phyloP scores from a whole-genome alignment of 306 rosid species.

The Cicer arietinum region DNA sequence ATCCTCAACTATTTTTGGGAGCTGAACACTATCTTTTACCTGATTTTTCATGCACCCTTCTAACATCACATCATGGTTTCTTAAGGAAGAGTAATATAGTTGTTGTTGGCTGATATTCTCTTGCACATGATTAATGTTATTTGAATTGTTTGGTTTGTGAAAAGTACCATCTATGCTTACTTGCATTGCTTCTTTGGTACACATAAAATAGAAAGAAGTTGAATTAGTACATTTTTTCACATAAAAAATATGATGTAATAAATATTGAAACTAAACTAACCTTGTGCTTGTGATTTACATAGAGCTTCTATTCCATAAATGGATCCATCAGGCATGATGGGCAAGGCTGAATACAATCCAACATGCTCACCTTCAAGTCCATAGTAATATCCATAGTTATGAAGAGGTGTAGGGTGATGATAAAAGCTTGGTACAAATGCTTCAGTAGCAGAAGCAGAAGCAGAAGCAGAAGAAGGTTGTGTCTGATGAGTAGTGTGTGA shows the following conservation, averaged over 20 bases:
- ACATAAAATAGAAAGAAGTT: constrained; percentile 35
- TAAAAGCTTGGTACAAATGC: constrained; percentile 51
- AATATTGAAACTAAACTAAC: constrained; percentile 46
- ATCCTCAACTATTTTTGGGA: constrained; percentile 46
- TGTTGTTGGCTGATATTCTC: constrained; percentile 30
- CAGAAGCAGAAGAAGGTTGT: constrained; percentile 44
- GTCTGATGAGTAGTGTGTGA: constrained; percentile 43
- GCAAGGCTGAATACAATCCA: constrained; percentile 62
- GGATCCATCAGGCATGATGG: constrained; percentile 77
- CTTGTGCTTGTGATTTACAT: constrained; percentile 67
- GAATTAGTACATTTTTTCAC: background rate
- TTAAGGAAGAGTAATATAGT: constrained; percentile 46
- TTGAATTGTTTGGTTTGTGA: constrained; percentile 42
- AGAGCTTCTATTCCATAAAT: constrained; percentile 70
- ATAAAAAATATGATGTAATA: background rate
- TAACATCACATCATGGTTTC: constrained; percentile 49
- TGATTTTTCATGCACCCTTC: constrained; percentile 49
- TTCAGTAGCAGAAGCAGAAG: constrained; percentile 42
- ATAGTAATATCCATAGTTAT: constrained; percentile 64
- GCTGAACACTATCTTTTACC: constrained; percentile 50
- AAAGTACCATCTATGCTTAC: constrained; percentile 68
- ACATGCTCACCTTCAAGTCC: constrained; percentile 59
- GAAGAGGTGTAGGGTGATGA: constrained; percentile 46
- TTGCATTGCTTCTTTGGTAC: constrained; percentile 65
- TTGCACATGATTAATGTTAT: constrained; percentile 41